phyloP scores from a whole-genome alignment of 129 eudicot species.

The Centaurea solstitialis region DNA sequence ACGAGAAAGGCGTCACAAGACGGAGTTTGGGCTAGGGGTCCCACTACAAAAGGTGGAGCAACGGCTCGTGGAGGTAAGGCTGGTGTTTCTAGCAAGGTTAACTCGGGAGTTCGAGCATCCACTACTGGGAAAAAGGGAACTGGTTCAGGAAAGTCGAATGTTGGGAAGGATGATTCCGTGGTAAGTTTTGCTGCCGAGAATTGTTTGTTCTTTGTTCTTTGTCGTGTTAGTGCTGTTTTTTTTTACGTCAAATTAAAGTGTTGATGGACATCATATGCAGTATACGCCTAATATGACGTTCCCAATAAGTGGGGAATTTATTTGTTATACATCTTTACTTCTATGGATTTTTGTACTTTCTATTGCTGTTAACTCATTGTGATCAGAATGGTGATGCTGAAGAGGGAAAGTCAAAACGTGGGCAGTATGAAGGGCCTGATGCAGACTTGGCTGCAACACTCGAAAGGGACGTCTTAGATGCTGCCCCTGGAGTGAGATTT shows the following conservation, averaged over 20 bases:
- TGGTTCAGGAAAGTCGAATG: conserved; percentile 50
- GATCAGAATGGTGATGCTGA: conserved; percentile 78
- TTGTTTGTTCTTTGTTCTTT: conserved; percentile 7
- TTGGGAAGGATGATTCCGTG: conserved; percentile 59
- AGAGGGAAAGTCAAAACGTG: conserved; percentile 86
- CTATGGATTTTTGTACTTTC: not conserved
- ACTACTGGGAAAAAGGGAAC: conserved; percentile 75
- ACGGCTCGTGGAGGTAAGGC: conserved; percentile 81
- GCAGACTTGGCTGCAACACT: conserved; percentile 94
- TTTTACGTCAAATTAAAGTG: not conserved
- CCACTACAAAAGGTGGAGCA: conserved; percentile 61
- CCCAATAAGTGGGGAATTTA: too few relatives aligned
- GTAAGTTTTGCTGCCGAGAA: conserved; percentile 42
- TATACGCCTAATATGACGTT: too few relatives aligned
- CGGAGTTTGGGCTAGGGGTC: conserved; percentile 78
- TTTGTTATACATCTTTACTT: too few relatives aligned
- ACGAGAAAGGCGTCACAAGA: conserved; percentile 74
- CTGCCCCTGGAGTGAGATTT: conserved; percentile 95
- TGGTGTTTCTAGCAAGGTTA: conserved; percentile 61
- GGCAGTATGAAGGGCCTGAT: conserved; percentile 97
- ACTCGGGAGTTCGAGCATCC: conserved; percentile 68
- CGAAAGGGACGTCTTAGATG: conserved; percentile 94
- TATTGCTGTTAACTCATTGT: conserved; percentile 8
- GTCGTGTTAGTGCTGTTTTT: conserved; percentile 5
- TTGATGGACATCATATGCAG: too few relatives aligned